These are phyloP conservation scores for Neurospora sp. DNA, from an alignment of 495 filamentous ascomycete species.

Conservation along the genomic window DNA sequence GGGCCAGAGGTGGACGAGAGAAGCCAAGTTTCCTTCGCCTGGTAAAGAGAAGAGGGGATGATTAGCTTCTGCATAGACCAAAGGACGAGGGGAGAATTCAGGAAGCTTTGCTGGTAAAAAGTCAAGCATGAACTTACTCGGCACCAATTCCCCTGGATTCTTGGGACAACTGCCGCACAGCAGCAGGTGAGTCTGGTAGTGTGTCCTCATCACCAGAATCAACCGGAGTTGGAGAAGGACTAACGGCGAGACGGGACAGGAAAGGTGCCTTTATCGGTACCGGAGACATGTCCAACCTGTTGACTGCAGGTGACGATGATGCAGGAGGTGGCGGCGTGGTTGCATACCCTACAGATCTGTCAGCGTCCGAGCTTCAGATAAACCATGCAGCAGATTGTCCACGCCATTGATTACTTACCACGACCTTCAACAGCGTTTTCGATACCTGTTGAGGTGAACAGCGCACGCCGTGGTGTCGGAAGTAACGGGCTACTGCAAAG, in stretches of 20 bases:
- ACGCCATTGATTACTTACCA: conserved; percentile 57
- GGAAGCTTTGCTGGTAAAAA: not conserved
- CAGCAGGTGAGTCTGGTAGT: conserved; percentile 39
- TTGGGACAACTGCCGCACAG: conserved; percentile 38
- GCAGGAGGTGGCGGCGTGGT: conserved; percentile 77
- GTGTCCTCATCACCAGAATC: conserved; percentile 32
- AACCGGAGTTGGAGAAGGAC: conserved; percentile 54
- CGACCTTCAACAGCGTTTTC: conserved; percentile 55
- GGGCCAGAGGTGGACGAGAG: conserved; percentile 50
- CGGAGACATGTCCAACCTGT: conserved; percentile 91
- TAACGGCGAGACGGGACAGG: conserved; percentile 47
- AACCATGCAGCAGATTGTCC: not conserved
- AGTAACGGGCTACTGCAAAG: conserved; percentile 65
- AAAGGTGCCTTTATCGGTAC: conserved; percentile 81
- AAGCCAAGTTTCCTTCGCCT: conserved; percentile 51
- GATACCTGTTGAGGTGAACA: conserved; percentile 70
- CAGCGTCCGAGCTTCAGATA: conserved; percentile 4
- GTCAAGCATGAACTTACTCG: conserved; percentile 35
- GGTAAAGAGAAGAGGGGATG: conserved; percentile 4
- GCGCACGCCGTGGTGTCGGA: conserved; percentile 81
- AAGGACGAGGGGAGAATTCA: not conserved
- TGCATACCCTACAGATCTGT: conserved; percentile 47
- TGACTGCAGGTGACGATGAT: conserved; percentile 67
- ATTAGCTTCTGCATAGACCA: not conserved
- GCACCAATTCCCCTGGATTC: conserved; percentile 37